Base-by-base conservation (phyloP, 805 yeast genomes). In the Candida germanica region DNA sequence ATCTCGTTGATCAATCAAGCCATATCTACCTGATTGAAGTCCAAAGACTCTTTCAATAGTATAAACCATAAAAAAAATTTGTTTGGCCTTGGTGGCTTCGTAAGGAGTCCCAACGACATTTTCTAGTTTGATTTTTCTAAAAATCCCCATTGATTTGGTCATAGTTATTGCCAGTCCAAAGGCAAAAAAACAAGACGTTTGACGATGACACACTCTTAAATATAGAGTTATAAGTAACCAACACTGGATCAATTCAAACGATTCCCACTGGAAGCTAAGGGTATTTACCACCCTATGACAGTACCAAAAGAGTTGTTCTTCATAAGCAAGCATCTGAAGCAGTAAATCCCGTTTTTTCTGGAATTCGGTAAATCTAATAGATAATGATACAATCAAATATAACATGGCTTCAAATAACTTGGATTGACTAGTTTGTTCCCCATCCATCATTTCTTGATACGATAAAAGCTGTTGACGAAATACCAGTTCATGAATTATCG, bases 41-140 rank as follows among this genome's bases (percentile, higher is more conserved):
- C 75, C 75, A 40, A 75, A 52, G 11, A 77, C 40, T 40, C 78
- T 61, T 46, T 79, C 86, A 58, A 74, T 59, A 1, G 75, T 65
- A 46, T 69, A 79, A 5, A 72, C 73, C 14, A 69, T 43, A 78
- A 80, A 78, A 49, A 74, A 79, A 1, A 78, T 66, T 32, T 82
- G 59, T 45, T 61, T 61, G 1, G 75, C 69, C 47, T 78, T 77
- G 9, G 65, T 39, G 13, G 46, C 50, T 42, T 76, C 80, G 49
- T 66, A 66, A 3, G 59, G 51, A 6, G 65, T 51, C 11, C 43
- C 45, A 5, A 28, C 37, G 2, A 26, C 3, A 7, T 26, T 22
- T 14, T 32, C 30, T 8, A 27, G 27, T 43, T 64, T 31, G 29
- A 43, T 34, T 15, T 51, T 26, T 34, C 53, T 52, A 9, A 58